Conservation (phyloP, 129 eudicot genomes). For the Oenanthe sinensis region DNA sequence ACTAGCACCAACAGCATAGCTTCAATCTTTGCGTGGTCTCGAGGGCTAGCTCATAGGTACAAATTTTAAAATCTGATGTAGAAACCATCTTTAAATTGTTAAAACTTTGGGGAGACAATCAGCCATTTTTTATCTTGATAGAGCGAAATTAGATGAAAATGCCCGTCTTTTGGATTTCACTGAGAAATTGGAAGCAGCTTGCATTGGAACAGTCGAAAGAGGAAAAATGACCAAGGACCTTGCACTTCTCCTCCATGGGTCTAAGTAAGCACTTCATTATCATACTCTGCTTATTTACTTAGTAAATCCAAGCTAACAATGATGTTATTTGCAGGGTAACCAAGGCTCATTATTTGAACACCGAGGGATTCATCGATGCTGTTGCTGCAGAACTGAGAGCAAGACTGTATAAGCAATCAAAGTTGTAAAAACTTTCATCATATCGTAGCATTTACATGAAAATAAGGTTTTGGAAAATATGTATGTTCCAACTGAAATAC, state of each 20-base stretch:
- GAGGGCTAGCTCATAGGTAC: conserved; percentile 91
- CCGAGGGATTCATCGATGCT: conserved; percentile 89
- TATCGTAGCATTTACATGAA: neutral
- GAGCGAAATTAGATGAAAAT: conserved; percentile 83
- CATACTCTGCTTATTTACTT: neutral
- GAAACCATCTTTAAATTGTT: neutral
- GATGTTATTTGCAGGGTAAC: conserved; percentile 21
- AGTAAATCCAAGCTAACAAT: neutral
- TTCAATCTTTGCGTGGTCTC: conserved; percentile 91
- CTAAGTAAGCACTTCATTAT: conserved; percentile 35
- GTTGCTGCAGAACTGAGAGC: conserved; percentile 78
- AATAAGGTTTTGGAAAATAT: neutral
- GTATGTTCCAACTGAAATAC: too few species aligned
- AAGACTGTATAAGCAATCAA: conserved; percentile 39
- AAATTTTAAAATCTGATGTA: neutral
- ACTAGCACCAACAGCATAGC: conserved; percentile 94
- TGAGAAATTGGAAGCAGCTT: conserved; percentile 81
- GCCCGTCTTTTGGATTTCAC: conserved; percentile 60
- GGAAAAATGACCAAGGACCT: conserved; percentile 98
- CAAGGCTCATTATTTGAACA: conserved; percentile 61
- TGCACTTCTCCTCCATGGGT: conserved; percentile 77
- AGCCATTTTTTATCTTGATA: conserved; percentile 17
- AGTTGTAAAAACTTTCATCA: conserved; percentile 13
- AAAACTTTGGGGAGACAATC: neutral
- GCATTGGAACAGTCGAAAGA: conserved; percentile 62